Percentiles rank a stretch among this genome's conserved stretches.
phyloP scores from a whole-genome alignment of 2,329 filamentous ascomycete species.

The Trichoderma afroharzianum region DNA sequence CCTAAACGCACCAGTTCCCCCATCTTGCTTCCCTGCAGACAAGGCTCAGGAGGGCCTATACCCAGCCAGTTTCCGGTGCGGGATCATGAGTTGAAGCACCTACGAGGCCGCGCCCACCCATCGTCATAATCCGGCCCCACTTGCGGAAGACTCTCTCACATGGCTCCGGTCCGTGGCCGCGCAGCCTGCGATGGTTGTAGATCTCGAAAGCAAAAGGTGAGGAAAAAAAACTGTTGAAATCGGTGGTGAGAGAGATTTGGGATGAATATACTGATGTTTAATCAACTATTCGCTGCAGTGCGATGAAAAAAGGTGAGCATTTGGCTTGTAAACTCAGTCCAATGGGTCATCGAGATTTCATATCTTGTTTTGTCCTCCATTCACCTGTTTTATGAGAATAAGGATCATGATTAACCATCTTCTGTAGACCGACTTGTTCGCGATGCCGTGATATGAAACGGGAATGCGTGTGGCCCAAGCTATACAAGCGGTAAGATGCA shows the following conservation, averaged over 20 bases:
- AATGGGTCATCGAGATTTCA: not conserved
- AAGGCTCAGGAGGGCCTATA: not conserved
- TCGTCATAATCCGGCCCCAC: slow-evolving; percentile 11
- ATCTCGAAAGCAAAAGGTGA: slow-evolving; percentile 16
- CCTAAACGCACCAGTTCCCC: not conserved
- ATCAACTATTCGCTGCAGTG: not conserved
- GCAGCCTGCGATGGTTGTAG: slow-evolving; percentile 15
- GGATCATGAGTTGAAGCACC: slow-evolving; percentile 10
- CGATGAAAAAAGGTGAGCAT: slow-evolving; percentile 10
- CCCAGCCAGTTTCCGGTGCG: not conserved
- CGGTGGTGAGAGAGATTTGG: not conserved
- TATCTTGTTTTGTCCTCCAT: not conserved
- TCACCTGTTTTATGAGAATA: not conserved
- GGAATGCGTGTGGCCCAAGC: slow-evolving; percentile 12
- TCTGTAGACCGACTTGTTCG: slow-evolving; percentile 5
- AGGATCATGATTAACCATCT: not conserved
- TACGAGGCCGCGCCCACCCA: not conserved
- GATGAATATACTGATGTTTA: not conserved
- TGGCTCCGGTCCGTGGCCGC: slow-evolving; percentile 17
- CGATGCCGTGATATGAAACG: slow-evolving; percentile 13
- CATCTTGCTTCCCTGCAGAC: not conserved
- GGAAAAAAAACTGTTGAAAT: not conserved
- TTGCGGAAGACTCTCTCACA: slow-evolving; percentile 11
- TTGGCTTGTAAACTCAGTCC: not conserved
- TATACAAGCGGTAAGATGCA: slow-evolving; percentile 14